Base-by-base conservation (phyloP, 75 land plant species). In the Pinus tabuliformis region DNA sequence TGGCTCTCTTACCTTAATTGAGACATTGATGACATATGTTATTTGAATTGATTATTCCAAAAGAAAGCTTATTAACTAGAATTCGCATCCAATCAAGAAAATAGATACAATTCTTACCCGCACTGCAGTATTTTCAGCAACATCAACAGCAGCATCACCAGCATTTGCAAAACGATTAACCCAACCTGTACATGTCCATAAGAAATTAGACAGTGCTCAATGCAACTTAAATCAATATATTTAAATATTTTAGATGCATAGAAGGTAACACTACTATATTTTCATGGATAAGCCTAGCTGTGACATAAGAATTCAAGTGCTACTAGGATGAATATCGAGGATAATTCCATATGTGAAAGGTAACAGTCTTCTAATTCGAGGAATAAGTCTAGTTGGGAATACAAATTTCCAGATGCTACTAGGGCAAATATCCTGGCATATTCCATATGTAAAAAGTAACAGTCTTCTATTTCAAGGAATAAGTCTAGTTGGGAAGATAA, bases 91-190 rank as follows among this genome's bases (percentile, higher is more conserved):
- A 4, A 42, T 68, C 52, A 39, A 45, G 72, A 71, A 66, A n/a
- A 13, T 60, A 58, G 18, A 56, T 57, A 52, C 21, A n/a, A 13
- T 26, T 70, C 85, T 78, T 70, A 95, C 98, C 84, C 86, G 73
- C 28, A 82, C 73, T 64, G 93, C 88, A 21, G 98, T 91, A 65
- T 65, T 95, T 64, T 89, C 98, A n/a, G 90, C 98, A 78, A 86
- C 89, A 77, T 87, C 97, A 61, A 91, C 61, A 12, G 97, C 98
- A 77, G 92, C 79, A 86, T 93, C 98, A 76, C 98, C 97, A 66
- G 97, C 97, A 86, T 95, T 87, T 28, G 98, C 98, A 88, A 95
- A 93, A 20, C 97, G 83, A 76, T 95, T 95, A 24, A 95, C 92
- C 98, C 98, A 95, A 72, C 78, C 97, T 95, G 87, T 64, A 61